Conservation (phyloP, 2,329 filamentous ascomycete species). For the Fusarium camptoceras region DNA sequence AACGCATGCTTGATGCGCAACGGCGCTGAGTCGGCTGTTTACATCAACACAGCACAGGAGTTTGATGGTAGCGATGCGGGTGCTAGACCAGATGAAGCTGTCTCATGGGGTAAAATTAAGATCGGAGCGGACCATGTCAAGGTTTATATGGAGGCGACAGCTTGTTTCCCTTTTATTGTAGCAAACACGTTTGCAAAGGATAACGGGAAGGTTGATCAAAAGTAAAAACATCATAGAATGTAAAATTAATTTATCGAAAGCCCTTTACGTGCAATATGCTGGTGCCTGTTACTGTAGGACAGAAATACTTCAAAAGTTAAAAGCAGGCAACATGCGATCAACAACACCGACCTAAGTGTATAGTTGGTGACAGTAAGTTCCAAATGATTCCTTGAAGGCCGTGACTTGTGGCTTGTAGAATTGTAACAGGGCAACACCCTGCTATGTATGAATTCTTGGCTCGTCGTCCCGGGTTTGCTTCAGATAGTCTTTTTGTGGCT, state of each 20-base stretch:
- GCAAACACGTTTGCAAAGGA: constrained; percentile 75
- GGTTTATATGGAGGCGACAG: constrained; percentile 74
- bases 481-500: not conserved
- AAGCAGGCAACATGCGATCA: not conserved
- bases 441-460: not conserved
- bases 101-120: constrained; percentile 99
- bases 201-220: constrained; percentile 35
- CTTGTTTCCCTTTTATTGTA: constrained; percentile 74
- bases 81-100: constrained; percentile 92
- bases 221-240: constrained; percentile 10
- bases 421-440: not conserved
- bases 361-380: not conserved
- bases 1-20: constrained; percentile 98
- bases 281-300: not conserved
- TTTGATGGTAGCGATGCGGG: constrained; percentile 98
- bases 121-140: constrained; percentile 88
- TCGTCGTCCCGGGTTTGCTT: not conserved
- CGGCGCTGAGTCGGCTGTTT: constrained; percentile 95
- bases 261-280: not conserved
- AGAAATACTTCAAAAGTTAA: not conserved
- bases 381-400: not conserved
- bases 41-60: constrained; percentile 97
- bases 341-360: not conserved
- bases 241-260: not conserved
- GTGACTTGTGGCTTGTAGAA: not conserved